A percentile compares a stretch with the other conserved stretches of the same genome.
Conservation (phyloP, 2,329 filamentous ascomycete genomes). For the Nothophoma quercina region DNA sequence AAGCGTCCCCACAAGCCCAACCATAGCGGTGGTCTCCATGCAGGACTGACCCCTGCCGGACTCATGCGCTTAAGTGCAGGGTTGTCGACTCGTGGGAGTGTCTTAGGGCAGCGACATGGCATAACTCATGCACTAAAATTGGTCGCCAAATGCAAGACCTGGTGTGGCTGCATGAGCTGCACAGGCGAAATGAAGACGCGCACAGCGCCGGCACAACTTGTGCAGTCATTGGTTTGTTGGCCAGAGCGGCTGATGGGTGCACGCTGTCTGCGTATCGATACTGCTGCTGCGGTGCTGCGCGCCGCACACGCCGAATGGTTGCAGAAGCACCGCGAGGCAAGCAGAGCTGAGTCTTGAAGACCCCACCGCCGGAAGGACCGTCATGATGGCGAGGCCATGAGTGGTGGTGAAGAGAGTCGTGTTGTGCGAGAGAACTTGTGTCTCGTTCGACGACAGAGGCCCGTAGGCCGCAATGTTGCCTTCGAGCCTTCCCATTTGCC, state of each 20-base stretch:
- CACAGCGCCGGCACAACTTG: conserved; percentile 37
- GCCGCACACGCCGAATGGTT: conserved; percentile 35
- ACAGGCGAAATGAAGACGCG: conserved; percentile 48
- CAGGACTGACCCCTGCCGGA: conserved; percentile 42
- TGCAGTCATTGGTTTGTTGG: conserved; percentile 27
- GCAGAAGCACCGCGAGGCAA: conserved; percentile 1
- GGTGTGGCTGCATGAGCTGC: conserved; percentile 40
- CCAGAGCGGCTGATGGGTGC: conserved; percentile 10
- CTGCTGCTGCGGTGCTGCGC: conserved; percentile 12
- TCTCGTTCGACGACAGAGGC: conserved; percentile 35
- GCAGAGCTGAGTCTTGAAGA: conserved; percentile 17
- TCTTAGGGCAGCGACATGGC: conserved; percentile 48
- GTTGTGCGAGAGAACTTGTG: conserved; percentile 29
- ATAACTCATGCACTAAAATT: conserved; percentile 47
- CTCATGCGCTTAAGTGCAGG: conserved; percentile 46
- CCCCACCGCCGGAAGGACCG: conserved; percentile 23
- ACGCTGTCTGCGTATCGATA: conserved; percentile 30
- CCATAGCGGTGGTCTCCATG: conserved; percentile 42
- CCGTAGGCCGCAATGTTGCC: conserved; percentile 20
- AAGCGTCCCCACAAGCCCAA: conserved; percentile 46
- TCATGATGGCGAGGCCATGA: conserved; percentile 14
- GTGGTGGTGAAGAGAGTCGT: conserved; percentile 9
- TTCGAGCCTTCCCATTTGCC: conserved; percentile 28
- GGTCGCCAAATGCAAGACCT: conserved; percentile 42
- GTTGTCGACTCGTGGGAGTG: conserved; percentile 44